Evolutionary conservation across 2,329 filamentous ascomycete genomes (phyloP), one percentile per base, ranked within the genome.

Genomic region (Didymellaceae sp.): DNA sequence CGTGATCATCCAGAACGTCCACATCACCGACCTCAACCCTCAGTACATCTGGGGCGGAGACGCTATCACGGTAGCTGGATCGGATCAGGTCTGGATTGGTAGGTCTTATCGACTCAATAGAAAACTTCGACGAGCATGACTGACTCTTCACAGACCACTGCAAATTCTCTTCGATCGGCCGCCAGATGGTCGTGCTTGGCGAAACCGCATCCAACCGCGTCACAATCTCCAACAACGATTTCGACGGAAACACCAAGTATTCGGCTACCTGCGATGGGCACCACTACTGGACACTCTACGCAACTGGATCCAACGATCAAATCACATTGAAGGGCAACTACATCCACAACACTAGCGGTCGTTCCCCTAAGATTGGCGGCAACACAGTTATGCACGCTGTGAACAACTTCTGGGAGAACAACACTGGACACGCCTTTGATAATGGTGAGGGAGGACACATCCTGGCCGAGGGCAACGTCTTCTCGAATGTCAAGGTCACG

Each of bases 21-120:
- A 63, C 24, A 72, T 74, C 54, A 70, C 67, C 17, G 64, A 72
- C 17, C 54, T 74, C 17, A 74, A 74, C 60, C 71, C 72, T 0
- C 54, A 74, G 24, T 74, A 73, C 42, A 67, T 74, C 32, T 74
- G 71, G 72, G 72, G 72, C 14, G 72, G 72, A 17, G 71, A 74
- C 54, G 72, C 66, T 10, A 70, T 74, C 43, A 69, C 66, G 8
- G 39, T 74, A 6, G 65, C 65, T 17, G 68, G 65, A 13, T 59
- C 57, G 16, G 63, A 67, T 22, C 53, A 59, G 13, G 54, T 74
- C 46, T 74, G 71, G 71, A 71, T 73, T 33, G 71, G 26, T 28
- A 6, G n/a, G 26, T 9, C 10, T 8, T 6, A 7, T n/a, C n/a
- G n/a, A n/a, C 26, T 28, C 26, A 5, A 28, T 28, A 28, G 5